Base-by-base conservation (phyloP, 306 rosid genomes). In the Prunus fruticosa region DNA sequence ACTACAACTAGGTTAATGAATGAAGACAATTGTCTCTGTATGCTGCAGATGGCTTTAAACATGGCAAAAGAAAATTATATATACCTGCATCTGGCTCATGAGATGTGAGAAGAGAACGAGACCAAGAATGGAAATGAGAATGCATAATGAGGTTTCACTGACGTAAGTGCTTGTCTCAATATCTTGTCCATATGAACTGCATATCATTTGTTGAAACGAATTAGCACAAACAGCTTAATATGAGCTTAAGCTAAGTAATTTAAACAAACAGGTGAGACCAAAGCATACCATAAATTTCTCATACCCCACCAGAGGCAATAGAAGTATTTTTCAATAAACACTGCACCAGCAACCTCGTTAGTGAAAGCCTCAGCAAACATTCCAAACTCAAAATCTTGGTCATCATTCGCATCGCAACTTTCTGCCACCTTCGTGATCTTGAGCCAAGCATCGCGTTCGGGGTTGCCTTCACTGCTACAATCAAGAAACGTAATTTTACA, bases 241-340 rank as follows among this genome's bases (percentile, higher is more conserved):
- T 56, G 11, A 6, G 62, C 62, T 56, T 56, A 4, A 60, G 9
- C 34, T 12, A 25, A 2, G 52, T 47, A 47, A 47, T 10, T 13
- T 52, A 52, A 52, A 15, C 3, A 2, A 18, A 15, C 6, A 52
- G 16, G 64, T 60, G 27, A 25, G 8, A 22, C 7, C 18, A 62
- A 62, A 19, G 1, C 73, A 66, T 84, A 90, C 98, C 93, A 82
- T 68, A 92, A 80, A 82, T 84, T 90, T 84, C 82, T 89, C 78
- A 95, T 83, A 54, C 98, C 98, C 95, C 95, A 95, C 96, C 97
- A 95, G 28, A 95, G 96, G 85, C 98, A 95, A 54, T 95, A 95
- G 79, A 92, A 90, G 69, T 92, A 92, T 64, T 89, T 95, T 18
- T 88, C 87, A 11, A 82, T 4, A 81, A 95, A 86, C 12, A 30